A percentile compares a stretch with the other conserved stretches of the same genome.
phyloP scores from a whole-genome alignment of 2,329 filamentous ascomycete species.

The Fusarium circinatum region DNA sequence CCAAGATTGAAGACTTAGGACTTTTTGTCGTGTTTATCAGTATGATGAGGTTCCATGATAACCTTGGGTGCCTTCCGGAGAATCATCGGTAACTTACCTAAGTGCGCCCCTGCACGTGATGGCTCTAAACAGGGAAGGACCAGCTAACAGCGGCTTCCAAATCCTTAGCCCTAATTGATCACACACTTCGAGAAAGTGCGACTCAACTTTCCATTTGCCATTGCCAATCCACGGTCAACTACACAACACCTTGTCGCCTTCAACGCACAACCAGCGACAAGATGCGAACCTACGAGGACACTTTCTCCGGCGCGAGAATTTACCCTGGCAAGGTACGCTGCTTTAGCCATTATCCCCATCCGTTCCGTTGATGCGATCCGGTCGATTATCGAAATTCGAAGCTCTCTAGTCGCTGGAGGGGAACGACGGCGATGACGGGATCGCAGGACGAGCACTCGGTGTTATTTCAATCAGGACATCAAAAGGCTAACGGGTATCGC shows the following conservation, averaged over 20 bases:
- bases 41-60: neutral
- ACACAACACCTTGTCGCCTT: slow-evolving; percentile 55
- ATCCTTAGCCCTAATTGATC: too few relatives aligned
- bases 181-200: slow-evolving; percentile 55
- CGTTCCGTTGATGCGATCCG: slow-evolving; percentile 36
- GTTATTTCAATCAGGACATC: slow-evolving; percentile 17
- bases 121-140: neutral
- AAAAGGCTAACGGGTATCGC: slow-evolving; percentile 45
- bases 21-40: neutral
- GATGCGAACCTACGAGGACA: slow-evolving; percentile 75
- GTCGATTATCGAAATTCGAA: slow-evolving; percentile 36
- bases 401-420: slow-evolving; percentile 14
- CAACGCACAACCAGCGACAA: slow-evolving; percentile 56
- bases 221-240: slow-evolving; percentile 54
- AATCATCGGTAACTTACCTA: neutral
- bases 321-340: slow-evolving; percentile 73
- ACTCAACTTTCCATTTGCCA: slow-evolving; percentile 49
- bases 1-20: neutral
- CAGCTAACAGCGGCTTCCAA: too few relatives aligned
- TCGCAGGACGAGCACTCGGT: slow-evolving; percentile 26
- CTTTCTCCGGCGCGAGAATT: slow-evolving; percentile 73
- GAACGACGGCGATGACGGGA: slow-evolving; percentile 18
- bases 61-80: neutral
- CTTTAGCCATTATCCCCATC: slow-evolving; percentile 8
- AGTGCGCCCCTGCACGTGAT: slow-evolving; percentile 47